Percentiles rank a stretch among this genome's conserved stretches.
phyloP scores from a whole-genome alignment of 169 alveolate species.

The Eimeria falciformis region DNA sequence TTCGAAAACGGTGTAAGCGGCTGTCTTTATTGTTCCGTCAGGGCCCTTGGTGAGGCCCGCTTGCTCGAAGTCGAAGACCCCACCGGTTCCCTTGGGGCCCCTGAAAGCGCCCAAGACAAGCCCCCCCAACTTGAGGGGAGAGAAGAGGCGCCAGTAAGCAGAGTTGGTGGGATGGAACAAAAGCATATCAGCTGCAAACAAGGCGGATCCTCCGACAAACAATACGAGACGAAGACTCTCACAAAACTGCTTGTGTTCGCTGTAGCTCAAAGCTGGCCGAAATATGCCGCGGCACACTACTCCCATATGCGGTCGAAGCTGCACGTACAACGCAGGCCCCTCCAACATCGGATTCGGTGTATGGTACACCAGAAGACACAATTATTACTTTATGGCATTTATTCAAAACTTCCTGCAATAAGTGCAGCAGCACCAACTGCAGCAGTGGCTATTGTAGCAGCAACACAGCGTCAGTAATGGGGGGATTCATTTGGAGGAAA shows the following conservation, averaged over 20 bases:
- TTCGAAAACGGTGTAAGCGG: conserved; percentile 64
- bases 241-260: conserved; percentile 69
- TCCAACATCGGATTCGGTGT: no score
- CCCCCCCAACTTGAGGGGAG: conserved; percentile 11
- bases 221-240: conserved; percentile 55
- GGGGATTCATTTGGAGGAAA: neutral
- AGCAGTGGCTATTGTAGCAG: no score
- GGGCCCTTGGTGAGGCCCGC: conserved; percentile 30
- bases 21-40: conserved; percentile 46
- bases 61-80: conserved; percentile 25
- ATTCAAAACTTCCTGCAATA: no score
- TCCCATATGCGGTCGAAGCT: conserved; percentile 25
- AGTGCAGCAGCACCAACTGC: neutral
- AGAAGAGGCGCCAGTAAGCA: conserved; percentile 58
- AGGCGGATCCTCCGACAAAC: conserved; percentile 36
- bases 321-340: no score
- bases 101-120: neutral
- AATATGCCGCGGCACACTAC: conserved; percentile 27
- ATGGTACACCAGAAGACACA: no score
- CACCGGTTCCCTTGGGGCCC: conserved; percentile 3
- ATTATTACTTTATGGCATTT: no score
- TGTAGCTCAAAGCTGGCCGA: conserved; percentile 42
- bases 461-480: neutral
- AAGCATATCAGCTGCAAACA: conserved; percentile 46
- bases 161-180: conserved; percentile 62